These are phyloP conservation scores for Lachnellula arida DNA, from an alignment of 2,329 filamentous ascomycete genomes.

Conservation along the genomic window DNA sequence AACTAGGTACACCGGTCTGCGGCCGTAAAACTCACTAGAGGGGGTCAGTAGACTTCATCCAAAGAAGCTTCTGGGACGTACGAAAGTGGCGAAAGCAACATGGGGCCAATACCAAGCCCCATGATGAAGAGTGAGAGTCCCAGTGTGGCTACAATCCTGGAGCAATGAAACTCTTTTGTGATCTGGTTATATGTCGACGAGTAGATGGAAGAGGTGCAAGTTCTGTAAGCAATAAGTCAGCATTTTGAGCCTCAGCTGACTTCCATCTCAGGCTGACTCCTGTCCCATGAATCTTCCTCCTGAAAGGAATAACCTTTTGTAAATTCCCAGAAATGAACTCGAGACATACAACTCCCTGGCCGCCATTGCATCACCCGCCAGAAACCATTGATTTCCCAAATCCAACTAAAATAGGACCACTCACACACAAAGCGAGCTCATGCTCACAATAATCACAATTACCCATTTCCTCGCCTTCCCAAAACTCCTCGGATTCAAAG, in stretches of 20 bases:
- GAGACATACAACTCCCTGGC: not conserved
- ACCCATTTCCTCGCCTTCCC: conserved; percentile 66
- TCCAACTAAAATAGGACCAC: conserved; percentile 34
- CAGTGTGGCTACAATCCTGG: conserved; percentile 68
- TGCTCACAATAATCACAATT: conserved; percentile 69
- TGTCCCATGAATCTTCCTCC: too few species aligned
- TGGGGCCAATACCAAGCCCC: conserved; percentile 58
- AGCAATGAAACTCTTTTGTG: conserved; percentile 66
- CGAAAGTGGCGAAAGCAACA: conserved; percentile 51
- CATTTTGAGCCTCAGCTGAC: not conserved
- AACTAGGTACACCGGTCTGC: conserved; percentile 72
- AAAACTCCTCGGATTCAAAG: conserved; percentile 69
- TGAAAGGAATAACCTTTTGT: not conserved
- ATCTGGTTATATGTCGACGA: conserved; percentile 77
- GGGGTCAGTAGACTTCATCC: not conserved
- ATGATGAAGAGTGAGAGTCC: conserved; percentile 81
- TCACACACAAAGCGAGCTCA: conserved; percentile 78
- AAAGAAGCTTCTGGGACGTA: conserved; percentile 33
- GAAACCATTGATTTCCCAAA: not conserved
- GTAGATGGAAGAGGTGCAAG: conserved; percentile 83
- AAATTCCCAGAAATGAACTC: conserved; percentile 1
- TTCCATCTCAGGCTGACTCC: not conserved
- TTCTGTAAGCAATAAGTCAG: conserved; percentile 43
- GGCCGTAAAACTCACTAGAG: conserved; percentile 64
- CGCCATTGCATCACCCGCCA: not conserved